A percentile compares a stretch with the other conserved stretches of the same genome.
Evolutionary conservation across 2,329 filamentous ascomycete genomes (phyloP).

Genomic region (Cladophialophora immunda): DNA sequence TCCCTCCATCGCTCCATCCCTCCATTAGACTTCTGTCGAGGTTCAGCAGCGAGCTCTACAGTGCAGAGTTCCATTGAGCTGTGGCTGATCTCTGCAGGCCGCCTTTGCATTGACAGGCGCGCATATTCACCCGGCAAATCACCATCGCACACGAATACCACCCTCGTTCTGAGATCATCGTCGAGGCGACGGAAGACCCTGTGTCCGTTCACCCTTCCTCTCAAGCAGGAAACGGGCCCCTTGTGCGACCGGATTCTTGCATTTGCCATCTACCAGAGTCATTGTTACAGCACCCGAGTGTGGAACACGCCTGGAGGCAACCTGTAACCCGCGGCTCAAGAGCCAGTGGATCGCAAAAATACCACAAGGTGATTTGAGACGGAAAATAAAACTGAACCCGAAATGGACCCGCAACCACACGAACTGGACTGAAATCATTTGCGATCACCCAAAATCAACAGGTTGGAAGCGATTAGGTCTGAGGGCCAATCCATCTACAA

Average conservation of each 20-base stretch:
- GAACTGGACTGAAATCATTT: constrained; percentile 24
- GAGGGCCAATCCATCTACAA: constrained; percentile 7
- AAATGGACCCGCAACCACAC: constrained; percentile 26
- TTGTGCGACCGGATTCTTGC: constrained; percentile 32
- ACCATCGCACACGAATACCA: constrained; percentile 31
- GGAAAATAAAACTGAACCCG: constrained; percentile 10
- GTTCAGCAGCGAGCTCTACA: not conserved
- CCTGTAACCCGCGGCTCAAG: constrained; percentile 13
- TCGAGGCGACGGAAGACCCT: constrained; percentile 14
- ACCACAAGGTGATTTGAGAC: constrained; percentile 19
- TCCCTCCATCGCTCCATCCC: constrained; percentile 12
- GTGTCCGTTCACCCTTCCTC: constrained; percentile 14
- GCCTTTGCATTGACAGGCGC: constrained; percentile 32
- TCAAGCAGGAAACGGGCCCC: constrained; percentile 16
- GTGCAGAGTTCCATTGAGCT: not conserved
- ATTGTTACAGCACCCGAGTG: constrained; percentile 29
- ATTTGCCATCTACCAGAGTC: constrained; percentile 20
- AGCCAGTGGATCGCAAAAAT: constrained; percentile 21
- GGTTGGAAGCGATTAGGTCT: constrained; percentile 1
- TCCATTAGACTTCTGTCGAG: not conserved
- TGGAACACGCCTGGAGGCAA: constrained; percentile 22
- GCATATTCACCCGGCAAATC: constrained; percentile 30
- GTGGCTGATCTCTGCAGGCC: constrained; percentile 24
- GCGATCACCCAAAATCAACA: constrained; percentile 7
- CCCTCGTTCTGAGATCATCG: constrained; percentile 24